phyloP scores from a whole-genome alignment of 1,284 basidiomycete species.

The Puccinia novopanici region DNA sequence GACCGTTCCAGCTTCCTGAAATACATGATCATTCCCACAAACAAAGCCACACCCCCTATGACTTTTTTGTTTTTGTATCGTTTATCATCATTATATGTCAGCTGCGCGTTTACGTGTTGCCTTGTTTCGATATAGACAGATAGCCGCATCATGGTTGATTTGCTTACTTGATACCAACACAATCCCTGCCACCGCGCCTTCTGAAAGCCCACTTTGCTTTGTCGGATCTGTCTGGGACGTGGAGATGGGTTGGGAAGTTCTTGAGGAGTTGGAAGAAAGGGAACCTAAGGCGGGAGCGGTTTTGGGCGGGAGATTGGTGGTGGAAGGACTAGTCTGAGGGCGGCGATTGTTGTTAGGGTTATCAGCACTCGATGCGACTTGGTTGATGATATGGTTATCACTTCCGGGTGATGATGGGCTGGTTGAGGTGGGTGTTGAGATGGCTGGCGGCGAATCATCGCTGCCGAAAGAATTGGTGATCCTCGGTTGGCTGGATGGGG shows the following conservation, averaged over 20 bases:
- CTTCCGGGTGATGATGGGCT: background rate
- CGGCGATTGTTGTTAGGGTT: background rate
- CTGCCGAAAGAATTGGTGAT: background rate
- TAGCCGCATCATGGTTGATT: background rate
- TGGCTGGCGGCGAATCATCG: background rate
- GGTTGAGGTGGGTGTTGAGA: background rate
- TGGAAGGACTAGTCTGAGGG: constrained; percentile 6
- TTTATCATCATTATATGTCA: background rate
- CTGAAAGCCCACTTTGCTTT: background rate
- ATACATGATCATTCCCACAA: background rate
- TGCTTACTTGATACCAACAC: constrained; percentile 14
- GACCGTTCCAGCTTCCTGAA: constrained; percentile 13
- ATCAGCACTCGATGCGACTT: background rate
- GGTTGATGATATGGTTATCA: background rate
- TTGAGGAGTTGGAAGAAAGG: background rate
- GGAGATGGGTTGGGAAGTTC: background rate
- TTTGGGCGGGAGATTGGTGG: constrained; percentile 4
- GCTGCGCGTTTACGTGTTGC: too few relatives aligned
- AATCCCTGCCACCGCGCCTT: constrained; percentile 3
- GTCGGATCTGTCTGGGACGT: background rate
- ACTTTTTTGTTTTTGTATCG: background rate
- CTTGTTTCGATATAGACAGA: too few relatives aligned
- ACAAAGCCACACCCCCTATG: background rate
- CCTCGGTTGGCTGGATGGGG: background rate
- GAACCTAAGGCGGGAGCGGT: background rate